Evolutionary conservation across 1,139 yeast genomes (phyloP).

Genomic region (Suhomyces bolitotheri): DNA sequence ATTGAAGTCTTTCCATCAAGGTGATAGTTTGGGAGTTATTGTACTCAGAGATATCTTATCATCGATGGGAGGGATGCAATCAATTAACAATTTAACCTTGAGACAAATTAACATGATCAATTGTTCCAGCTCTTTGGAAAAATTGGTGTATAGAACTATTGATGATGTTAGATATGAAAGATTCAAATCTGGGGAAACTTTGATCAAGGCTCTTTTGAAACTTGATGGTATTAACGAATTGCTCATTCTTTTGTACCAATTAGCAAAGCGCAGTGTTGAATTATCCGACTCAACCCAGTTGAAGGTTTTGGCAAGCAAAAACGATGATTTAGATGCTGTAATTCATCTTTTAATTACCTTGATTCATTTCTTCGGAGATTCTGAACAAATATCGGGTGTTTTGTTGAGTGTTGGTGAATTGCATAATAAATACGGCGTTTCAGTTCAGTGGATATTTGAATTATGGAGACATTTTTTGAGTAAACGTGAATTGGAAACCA

Average conservation of each 20-base stretch:
- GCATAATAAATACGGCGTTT: constrained; percentile 49
- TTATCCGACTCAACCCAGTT: constrained; percentile 47
- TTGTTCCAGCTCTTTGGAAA: constrained; percentile 60
- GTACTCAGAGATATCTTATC: constrained; percentile 68
- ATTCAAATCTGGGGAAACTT: constrained; percentile 49
- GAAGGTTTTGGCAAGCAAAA: constrained; percentile 68
- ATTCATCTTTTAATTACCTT: constrained; percentile 65
- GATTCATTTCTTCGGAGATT: constrained; percentile 51
- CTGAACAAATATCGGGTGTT: constrained; percentile 32
- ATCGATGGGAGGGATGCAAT: constrained; percentile 82
- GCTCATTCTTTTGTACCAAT: constrained; percentile 60
- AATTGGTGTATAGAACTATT: constrained; percentile 59
- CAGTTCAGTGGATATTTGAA: constrained; percentile 72
- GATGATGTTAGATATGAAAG: constrained; percentile 57
- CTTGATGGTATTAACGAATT: constrained; percentile 59
- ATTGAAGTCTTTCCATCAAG: constrained; percentile 62
- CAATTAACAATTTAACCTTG: constrained; percentile 61
- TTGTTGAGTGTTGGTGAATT: constrained; percentile 52
- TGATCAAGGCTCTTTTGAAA: constrained; percentile 50
- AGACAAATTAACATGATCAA: constrained; percentile 68
- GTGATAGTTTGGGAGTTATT: constrained; percentile 64
- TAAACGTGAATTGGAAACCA: constrained; percentile 1
- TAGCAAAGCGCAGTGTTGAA: constrained; percentile 44
- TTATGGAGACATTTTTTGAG: constrained; percentile 64
- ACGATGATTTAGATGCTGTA: constrained; percentile 70